Evolutionary conservation across 306 rosid genomes (phyloP).

Genomic region (Cercis canadensis): DNA sequence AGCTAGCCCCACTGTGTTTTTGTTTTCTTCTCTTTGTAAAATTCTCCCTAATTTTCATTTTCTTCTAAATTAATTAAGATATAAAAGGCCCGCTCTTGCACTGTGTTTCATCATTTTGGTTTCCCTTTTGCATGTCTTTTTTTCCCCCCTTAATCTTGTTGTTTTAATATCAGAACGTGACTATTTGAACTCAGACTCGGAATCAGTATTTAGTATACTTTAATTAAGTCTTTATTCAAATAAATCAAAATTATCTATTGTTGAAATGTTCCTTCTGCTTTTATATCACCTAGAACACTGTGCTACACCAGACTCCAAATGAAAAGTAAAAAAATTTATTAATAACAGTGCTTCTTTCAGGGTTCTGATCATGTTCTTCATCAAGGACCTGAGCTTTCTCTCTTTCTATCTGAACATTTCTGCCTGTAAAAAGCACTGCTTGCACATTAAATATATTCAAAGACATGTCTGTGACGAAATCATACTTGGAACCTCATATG

Average conservation of each 20-base stretch:
- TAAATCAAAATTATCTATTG: neutral
- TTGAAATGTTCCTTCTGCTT: slow-evolving; percentile 30
- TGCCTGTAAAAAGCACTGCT: slow-evolving; percentile 21
- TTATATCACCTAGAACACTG: slow-evolving; percentile 32
- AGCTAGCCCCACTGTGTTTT: no score
- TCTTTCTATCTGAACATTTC: neutral
- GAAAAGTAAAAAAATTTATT: slow-evolving; percentile 5
- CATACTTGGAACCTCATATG: slow-evolving; percentile 3
- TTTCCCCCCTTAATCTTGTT: neutral
- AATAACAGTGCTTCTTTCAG: neutral
- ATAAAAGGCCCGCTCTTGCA: neutral
- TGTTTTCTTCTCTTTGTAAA: neutral
- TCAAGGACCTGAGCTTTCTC: slow-evolving; percentile 8
- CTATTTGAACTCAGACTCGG: slow-evolving; percentile 7
- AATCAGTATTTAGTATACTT: neutral
- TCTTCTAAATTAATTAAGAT: neutral
- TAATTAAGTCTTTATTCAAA: slow-evolving; percentile 3
- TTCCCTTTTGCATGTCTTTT: neutral
- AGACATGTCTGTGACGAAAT: neutral
- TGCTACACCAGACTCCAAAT: neutral
- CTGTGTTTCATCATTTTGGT: neutral
- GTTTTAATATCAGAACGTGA: neutral
- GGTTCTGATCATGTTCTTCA: slow-evolving; percentile 21
- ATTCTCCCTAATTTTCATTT: neutral
- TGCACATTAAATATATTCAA: neutral